Conservation (phyloP, 441 rosid genomes). For the Croton setiger region DNA sequence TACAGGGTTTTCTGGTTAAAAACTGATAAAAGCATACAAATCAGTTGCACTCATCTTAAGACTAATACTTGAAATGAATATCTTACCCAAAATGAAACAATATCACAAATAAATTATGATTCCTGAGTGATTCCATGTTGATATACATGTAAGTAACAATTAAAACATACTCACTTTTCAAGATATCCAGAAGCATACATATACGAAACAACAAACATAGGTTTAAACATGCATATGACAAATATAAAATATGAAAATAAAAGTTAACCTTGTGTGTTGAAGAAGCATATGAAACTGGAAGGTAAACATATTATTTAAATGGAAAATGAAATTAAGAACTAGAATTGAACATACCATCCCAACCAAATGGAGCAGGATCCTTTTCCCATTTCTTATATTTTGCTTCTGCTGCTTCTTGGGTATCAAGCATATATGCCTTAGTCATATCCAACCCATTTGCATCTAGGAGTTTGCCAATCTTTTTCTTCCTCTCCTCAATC, state of each 20-base stretch:
- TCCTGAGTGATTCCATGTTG: not conserved
- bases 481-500: conserved; percentile 84
- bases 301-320: not conserved
- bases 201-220: conserved; percentile 2
- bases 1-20: conserved; percentile 88
- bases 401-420: conserved; percentile 81
- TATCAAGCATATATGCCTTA: conserved; percentile 79
- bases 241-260: not conserved
- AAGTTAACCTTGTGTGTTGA: no score
- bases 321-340: not conserved
- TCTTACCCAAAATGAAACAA: not conserved
- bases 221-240: not conserved
- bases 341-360: conserved; percentile 72
- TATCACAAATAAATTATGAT: not conserved
- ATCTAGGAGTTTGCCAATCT: conserved; percentile 84
- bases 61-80: not conserved
- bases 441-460: conserved; percentile 90
- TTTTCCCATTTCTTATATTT: conserved; percentile 97
- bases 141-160: not conserved
- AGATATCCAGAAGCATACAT: not conserved
- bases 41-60: conserved; percentile 16
- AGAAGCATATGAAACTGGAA: not conserved
- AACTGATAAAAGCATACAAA: conserved; percentile 37
- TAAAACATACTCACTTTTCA: not conserved
- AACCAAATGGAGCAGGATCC: conserved; percentile 88